phyloP scores from a whole-genome alignment of 164 flowering plant genomes.

The Liquidambar formosana region DNA sequence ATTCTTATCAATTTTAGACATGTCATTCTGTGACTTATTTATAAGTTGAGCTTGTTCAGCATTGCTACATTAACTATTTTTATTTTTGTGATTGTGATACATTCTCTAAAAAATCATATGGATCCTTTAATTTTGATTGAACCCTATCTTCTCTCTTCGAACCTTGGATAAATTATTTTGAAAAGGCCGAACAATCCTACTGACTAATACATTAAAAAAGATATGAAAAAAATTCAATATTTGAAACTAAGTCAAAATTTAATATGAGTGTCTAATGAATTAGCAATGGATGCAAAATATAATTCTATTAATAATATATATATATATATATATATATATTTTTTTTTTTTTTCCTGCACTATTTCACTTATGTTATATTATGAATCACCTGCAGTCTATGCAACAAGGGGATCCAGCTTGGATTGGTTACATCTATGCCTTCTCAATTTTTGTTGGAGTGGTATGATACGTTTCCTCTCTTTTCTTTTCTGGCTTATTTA shows the following conservation, averaged over 20 bases:
- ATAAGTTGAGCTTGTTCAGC: neutral
- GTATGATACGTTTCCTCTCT: slow-evolving; percentile 41
- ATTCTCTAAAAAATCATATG: neutral
- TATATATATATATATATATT: too few species aligned
- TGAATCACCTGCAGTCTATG: slow-evolving; percentile 72
- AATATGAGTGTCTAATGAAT: too few species aligned
- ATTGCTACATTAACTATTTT: neutral
- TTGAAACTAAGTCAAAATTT: too few species aligned
- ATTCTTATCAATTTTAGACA: too few species aligned
- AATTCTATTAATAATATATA: too few species aligned
- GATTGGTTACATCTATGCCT: slow-evolving; percentile 92
- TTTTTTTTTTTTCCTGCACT: neutral
- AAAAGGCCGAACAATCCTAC: neutral
- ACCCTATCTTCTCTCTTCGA: too few species aligned
- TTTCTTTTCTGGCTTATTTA: neutral
- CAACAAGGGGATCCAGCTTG: slow-evolving; percentile 89
- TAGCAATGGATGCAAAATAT: neutral
- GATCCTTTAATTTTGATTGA: neutral
- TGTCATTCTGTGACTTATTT: too few species aligned
- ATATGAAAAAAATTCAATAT: too few species aligned
- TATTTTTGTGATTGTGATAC: neutral
- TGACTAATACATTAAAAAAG: neutral
- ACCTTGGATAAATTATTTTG: too few species aligned
- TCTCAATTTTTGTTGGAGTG: slow-evolving; percentile 90
- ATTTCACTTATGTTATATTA: neutral